A percentile compares a stretch with the other conserved stretches of the same genome.
These are phyloP conservation scores for Thermothelomyces thermophilus DNA, from an alignment of 2,329 filamentous ascomycete genomes.

Conservation along the genomic window DNA sequence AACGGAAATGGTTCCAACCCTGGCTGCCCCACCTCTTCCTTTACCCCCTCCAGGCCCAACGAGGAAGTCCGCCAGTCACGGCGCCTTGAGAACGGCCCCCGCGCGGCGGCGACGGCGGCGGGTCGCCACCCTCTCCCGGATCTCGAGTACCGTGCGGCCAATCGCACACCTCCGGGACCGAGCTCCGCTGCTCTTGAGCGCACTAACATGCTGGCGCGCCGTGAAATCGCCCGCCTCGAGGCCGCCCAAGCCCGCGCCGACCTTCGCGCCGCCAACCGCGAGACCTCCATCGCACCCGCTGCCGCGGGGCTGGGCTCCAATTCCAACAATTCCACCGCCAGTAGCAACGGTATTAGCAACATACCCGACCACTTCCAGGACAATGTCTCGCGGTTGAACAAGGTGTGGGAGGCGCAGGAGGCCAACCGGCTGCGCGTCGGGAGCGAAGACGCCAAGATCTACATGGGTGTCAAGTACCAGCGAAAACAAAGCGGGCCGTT, in stretches of 20 bases:
- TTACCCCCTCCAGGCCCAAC: conserved; percentile 2
- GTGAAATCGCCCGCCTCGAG: conserved; percentile 47
- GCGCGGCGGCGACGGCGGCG: conserved; percentile 18
- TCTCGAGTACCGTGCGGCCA: conserved; percentile 32
- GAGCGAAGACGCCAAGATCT: conserved; percentile 49
- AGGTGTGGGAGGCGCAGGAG: conserved; percentile 51
- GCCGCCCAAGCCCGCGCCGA: conserved; percentile 46
- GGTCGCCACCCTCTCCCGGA: conserved; percentile 31
- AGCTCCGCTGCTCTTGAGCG: conserved; percentile 37
- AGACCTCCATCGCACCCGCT: conserved; percentile 27
- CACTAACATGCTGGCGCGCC: conserved; percentile 43
- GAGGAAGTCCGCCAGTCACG: conserved; percentile 12
- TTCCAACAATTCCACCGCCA: background rate
- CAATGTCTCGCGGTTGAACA: conserved; percentile 47
- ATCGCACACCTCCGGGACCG: conserved; percentile 24
- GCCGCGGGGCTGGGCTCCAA: background rate
- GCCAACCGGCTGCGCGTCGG: conserved; percentile 37
- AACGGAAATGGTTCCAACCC: conserved; percentile 16
- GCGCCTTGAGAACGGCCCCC: conserved; percentile 20
- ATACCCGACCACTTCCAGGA: conserved; percentile 25
- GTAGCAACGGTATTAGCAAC: background rate
- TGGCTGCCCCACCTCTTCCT: background rate
- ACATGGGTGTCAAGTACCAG: conserved; percentile 56
- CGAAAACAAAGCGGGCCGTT: conserved; percentile 55
- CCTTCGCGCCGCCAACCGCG: conserved; percentile 39